Percentiles rank a stretch among this genome's conserved stretches.
phyloP scores from a whole-genome alignment of 1,284 basidiomycete species.

The Amylostereum chailletii region DNA sequence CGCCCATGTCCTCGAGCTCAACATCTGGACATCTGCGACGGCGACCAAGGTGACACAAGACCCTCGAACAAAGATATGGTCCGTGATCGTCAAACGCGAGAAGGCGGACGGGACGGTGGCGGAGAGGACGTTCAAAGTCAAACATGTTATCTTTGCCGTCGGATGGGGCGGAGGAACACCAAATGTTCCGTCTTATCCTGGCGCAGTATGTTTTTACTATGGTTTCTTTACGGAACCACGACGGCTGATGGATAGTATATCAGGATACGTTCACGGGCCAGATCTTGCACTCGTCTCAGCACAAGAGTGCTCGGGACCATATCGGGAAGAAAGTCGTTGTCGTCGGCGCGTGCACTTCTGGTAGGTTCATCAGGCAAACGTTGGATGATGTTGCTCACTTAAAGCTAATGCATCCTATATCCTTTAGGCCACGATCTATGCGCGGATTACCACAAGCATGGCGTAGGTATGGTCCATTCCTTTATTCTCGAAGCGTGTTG shows the following conservation, averaged over 20 bases:
- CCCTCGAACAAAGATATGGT: conserved; percentile 39
- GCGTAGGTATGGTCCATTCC: conserved; percentile 23
- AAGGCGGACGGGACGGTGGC: conserved; percentile 31
- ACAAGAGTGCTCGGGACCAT: conserved; percentile 30
- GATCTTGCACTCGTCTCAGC: conserved; percentile 32
- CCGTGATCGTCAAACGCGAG: conserved; percentile 35
- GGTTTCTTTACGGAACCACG: neutral
- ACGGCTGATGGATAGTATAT: neutral
- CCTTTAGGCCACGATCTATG: conserved; percentile 30
- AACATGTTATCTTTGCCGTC: conserved; percentile 53
- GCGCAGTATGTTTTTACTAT: conserved; percentile 15
- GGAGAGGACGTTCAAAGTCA: conserved; percentile 40
- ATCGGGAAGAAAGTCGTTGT: conserved; percentile 39
- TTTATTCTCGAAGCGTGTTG: neutral
- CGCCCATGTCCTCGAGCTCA: conserved; percentile 53
- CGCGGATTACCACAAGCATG: conserved; percentile 35
- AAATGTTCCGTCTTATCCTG: conserved; percentile 41
- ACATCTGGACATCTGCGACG: conserved; percentile 53
- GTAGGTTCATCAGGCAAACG: conserved; percentile 15
- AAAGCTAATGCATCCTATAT: neutral
- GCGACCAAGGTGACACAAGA: conserved; percentile 36
- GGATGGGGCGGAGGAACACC: conserved; percentile 46
- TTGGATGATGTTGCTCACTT: neutral
- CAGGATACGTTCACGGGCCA: conserved; percentile 35
- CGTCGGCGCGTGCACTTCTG: conserved; percentile 41